Percentiles rank a stretch among this genome's conserved stretches.
These are phyloP conservation scores for Fragaria iinumae DNA, from an alignment of 306 rosid genomes.

Conservation along the genomic window DNA sequence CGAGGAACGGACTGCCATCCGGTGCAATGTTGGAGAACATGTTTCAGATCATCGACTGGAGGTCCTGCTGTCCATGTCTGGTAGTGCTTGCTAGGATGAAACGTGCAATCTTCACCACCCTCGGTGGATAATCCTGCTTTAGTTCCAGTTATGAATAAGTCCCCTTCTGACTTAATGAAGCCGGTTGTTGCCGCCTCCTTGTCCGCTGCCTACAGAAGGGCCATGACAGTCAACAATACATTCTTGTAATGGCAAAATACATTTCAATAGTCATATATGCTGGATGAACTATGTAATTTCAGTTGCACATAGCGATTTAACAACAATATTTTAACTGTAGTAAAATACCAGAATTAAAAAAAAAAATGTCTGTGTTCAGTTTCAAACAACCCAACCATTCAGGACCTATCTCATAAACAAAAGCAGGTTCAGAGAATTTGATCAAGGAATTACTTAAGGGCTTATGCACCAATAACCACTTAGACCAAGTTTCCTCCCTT, in stretches of 20 bases:
- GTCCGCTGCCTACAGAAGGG: slow-evolving; percentile 69
- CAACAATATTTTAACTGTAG: background rate
- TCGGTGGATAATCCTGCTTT: slow-evolving; percentile 55
- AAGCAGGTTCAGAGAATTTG: background rate
- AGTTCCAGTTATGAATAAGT: slow-evolving; percentile 65
- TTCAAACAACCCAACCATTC: background rate
- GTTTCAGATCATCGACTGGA: slow-evolving; percentile 64
- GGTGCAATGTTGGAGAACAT: slow-evolving; percentile 58
- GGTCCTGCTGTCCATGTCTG: slow-evolving; percentile 57
- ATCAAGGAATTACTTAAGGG: background rate
- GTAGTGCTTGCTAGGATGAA: slow-evolving; percentile 73
- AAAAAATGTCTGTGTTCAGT: background rate
- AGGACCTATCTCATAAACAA: background rate
- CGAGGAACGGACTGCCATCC: slow-evolving; percentile 71
- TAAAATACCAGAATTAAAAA: background rate
- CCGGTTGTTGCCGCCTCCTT: slow-evolving; percentile 59
- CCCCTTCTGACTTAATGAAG: slow-evolving; percentile 77
- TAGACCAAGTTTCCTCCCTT: background rate
- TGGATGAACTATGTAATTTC: background rate
- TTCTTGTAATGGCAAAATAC: slow-evolving; percentile 1
- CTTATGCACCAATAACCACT: background rate
- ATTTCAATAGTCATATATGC: background rate
- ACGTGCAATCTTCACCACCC: slow-evolving; percentile 26
- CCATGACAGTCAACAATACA: slow-evolving; percentile 10
- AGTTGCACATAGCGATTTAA: background rate